Percentiles rank a stretch among this genome's conserved stretches.
These are phyloP conservation scores for Hypomontagnella monticulosa DNA, from an alignment of 495 filamentous ascomycete species.

Conservation along the genomic window DNA sequence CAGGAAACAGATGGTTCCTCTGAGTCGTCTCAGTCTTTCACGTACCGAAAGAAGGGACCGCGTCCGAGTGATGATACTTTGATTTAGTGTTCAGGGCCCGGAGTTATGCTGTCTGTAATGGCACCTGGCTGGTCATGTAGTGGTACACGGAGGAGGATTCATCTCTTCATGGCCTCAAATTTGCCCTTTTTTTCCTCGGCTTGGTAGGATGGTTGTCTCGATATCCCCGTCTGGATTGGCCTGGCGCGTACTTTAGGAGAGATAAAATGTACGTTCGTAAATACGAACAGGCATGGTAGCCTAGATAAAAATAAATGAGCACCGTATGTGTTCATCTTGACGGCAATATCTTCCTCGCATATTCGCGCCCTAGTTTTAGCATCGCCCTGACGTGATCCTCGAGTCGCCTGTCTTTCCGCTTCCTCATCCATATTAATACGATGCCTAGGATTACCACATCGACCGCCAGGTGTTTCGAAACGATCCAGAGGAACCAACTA, in stretches of 20 bases:
- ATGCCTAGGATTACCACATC: conserved; percentile 75
- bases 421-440: conserved; percentile 81
- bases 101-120: background rate
- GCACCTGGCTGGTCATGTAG: background rate
- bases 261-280: background rate
- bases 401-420: conserved; percentile 76
- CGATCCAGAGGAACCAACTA: conserved; percentile 73
- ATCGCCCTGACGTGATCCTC: conserved; percentile 78
- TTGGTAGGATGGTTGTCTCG: background rate
- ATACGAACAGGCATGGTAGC: conserved; percentile 5
- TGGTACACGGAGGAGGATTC: background rate
- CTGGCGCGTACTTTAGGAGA: too few relatives aligned
- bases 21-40: too few relatives aligned
- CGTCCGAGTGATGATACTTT: too few relatives aligned
- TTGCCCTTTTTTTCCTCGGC: background rate
- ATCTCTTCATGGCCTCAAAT: background rate
- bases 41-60: too few relatives aligned
- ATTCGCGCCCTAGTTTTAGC: conserved; percentile 68
- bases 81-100: background rate
- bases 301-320: conserved; percentile 16
- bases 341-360: conserved; percentile 64
- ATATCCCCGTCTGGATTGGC: too few relatives aligned
- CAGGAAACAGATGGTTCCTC: too few relatives aligned
- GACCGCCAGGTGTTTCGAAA: conserved; percentile 76
- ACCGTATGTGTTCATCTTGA: conserved; percentile 62